These are phyloP conservation scores for Closterium sp. DNA, from an alignment of 139 green algal species.

Conservation along the genomic window DNA sequence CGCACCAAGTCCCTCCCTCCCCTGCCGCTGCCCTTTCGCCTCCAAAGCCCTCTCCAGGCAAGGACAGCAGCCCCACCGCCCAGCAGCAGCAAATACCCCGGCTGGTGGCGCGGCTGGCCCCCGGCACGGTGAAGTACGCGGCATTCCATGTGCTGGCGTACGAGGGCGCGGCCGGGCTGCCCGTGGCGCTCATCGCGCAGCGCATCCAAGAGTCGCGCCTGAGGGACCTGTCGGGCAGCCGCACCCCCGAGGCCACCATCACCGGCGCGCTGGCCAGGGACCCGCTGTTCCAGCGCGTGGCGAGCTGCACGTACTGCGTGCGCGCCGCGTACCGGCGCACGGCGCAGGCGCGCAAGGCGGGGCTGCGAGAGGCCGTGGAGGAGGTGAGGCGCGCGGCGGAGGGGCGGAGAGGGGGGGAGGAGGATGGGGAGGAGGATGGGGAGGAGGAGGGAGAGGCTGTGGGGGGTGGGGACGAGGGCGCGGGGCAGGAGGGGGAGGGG, in stretches of 20 bases:
- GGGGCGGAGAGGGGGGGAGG: neutral
- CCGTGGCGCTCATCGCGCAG: constrained; percentile 28
- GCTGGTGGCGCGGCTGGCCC: constrained; percentile 21
- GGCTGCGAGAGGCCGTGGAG: neutral
- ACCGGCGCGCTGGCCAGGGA: constrained; percentile 71
- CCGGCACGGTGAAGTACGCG: constrained; percentile 52
- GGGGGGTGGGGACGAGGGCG: constrained; percentile 9
- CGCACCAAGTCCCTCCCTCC: neutral
- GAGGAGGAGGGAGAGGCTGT: constrained; percentile 20
- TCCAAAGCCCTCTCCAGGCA: neutral
- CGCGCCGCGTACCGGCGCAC: neutral
- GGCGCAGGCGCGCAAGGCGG: constrained; percentile 17
- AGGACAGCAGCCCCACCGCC: neutral
- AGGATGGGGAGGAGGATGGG: constrained; percentile 35
- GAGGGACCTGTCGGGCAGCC: constrained; percentile 66
- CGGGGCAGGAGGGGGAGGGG: neutral
- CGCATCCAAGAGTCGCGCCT: constrained; percentile 61
- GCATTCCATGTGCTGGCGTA: constrained; percentile 39
- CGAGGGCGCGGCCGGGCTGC: constrained; percentile 22
- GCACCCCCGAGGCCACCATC: constrained; percentile 50
- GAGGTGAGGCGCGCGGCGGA: constrained; percentile 16
- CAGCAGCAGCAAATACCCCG: neutral
- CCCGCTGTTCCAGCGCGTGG: constrained; percentile 73
- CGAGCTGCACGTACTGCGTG: constrained; percentile 70
- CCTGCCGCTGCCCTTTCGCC: neutral